Percentiles rank a stretch among this genome's conserved stretches.
These are phyloP conservation scores for Calonectria henricotiae DNA, from an alignment of 2,329 filamentous ascomycete species.

Conservation along the genomic window DNA sequence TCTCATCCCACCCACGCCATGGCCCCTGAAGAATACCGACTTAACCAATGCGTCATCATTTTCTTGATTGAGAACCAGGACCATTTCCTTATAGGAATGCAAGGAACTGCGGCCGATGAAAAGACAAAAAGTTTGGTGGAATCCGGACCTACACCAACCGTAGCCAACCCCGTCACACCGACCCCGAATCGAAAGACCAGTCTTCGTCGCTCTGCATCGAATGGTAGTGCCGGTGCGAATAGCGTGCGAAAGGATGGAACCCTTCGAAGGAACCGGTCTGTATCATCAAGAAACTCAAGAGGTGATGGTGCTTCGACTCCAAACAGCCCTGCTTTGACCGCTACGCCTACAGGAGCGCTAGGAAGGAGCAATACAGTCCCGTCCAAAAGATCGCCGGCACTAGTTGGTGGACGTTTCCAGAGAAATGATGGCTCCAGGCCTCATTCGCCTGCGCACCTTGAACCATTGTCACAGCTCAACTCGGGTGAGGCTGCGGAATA, in stretches of 20 bases:
- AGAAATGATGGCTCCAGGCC: constrained; percentile 55
- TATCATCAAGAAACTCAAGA: constrained; percentile 89
- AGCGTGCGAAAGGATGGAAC: constrained; percentile 87
- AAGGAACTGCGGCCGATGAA: constrained; percentile 97
- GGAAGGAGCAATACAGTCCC: constrained; percentile 91
- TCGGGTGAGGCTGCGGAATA: constrained; percentile 47
- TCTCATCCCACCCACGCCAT: constrained; percentile 96
- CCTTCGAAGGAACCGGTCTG: constrained; percentile 90
- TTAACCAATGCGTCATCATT: constrained; percentile 97
- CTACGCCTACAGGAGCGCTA: constrained; percentile 72
- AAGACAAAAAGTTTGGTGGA: constrained; percentile 76
- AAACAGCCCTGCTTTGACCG: constrained; percentile 71
- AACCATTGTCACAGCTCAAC: constrained; percentile 59
- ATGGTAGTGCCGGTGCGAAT: constrained; percentile 89
- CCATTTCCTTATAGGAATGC: constrained; percentile 98
- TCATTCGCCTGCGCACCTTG: constrained; percentile 57
- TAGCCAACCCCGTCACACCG: constrained; percentile 62
- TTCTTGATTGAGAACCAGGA: constrained; percentile 99
- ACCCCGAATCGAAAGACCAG: constrained; percentile 70
- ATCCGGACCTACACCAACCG: constrained; percentile 76
- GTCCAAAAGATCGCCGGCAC: constrained; percentile 86
- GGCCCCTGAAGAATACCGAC: constrained; percentile 92
- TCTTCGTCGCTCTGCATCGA: constrained; percentile 80
- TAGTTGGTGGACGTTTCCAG: constrained; percentile 79
- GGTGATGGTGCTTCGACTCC: constrained; percentile 82